Conservation (phyloP, 371 early-diverging fungal species). For the Mortierella sp. region DNA sequence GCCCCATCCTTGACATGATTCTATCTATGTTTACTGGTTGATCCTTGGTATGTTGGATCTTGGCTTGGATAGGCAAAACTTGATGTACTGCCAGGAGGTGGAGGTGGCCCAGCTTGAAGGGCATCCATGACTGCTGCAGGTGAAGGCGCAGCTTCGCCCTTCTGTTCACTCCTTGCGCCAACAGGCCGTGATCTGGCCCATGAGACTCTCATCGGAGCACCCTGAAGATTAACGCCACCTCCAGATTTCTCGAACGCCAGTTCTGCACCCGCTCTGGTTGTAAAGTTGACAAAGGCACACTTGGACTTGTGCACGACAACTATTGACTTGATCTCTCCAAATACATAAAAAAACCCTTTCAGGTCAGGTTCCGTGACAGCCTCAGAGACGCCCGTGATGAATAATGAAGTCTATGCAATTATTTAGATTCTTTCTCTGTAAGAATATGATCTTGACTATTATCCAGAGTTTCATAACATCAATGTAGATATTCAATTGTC, state of each 20-base stretch:
- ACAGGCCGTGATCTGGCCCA: slow-evolving; percentile 76
- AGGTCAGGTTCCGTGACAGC: slow-evolving; percentile 80
- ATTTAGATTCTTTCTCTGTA: background rate
- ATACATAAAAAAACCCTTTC: slow-evolving; percentile 79
- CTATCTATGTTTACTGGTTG: slow-evolving; percentile 52
- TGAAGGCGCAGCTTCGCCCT: slow-evolving; percentile 22
- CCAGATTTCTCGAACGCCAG: slow-evolving; percentile 74
- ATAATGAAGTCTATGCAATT: slow-evolving; percentile 76
- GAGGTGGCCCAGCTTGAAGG: slow-evolving; percentile 55
- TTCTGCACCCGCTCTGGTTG: slow-evolving; percentile 82
- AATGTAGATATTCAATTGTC: slow-evolving; percentile 60
- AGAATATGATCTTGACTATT: too few species aligned
- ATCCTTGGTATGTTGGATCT: slow-evolving; percentile 61
- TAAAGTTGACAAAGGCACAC: slow-evolving; percentile 93
- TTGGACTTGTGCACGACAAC: slow-evolving; percentile 81
- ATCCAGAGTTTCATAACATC: too few species aligned
- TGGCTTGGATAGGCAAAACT: slow-evolving; percentile 58
- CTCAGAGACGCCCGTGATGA: slow-evolving; percentile 79
- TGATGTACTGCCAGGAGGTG: slow-evolving; percentile 54
- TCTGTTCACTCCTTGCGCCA: slow-evolving; percentile 65
- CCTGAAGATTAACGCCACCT: slow-evolving; percentile 64
- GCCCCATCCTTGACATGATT: background rate
- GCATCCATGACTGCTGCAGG: slow-evolving; percentile 41
- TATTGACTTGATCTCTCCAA: slow-evolving; percentile 93
- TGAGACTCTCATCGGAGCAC: slow-evolving; percentile 64